Percentiles rank a stretch among this genome's conserved stretches.
Conservation (phyloP, 139 green algal species). For the Chlamydomonas schloesseri region DNA sequence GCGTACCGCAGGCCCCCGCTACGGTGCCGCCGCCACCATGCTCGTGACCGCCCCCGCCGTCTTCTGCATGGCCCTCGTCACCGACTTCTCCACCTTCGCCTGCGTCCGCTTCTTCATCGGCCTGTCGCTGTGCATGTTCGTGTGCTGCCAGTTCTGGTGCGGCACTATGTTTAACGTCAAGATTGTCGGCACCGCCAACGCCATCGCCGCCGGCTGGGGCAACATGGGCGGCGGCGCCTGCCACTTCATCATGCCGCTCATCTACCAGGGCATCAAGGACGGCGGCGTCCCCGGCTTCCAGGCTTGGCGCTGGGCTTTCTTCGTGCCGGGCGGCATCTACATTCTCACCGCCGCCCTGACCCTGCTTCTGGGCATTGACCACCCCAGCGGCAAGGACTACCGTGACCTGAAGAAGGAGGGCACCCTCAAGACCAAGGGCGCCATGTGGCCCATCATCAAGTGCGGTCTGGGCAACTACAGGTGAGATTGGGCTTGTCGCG, state of each 20-base stretch:
- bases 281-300: slow-evolving; percentile 43
- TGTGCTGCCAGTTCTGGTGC: slow-evolving; percentile 93
- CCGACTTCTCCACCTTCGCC: slow-evolving; percentile 75
- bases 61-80: slow-evolving; percentile 80
- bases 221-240: slow-evolving; percentile 93
- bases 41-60: slow-evolving; percentile 74
- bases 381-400: slow-evolving; percentile 72
- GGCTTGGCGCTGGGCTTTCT: slow-evolving; percentile 85
- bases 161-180: slow-evolving; percentile 88
- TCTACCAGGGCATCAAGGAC: slow-evolving; percentile 71
- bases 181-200: slow-evolving; percentile 94
- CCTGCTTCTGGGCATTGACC: slow-evolving; percentile 54
- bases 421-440: slow-evolving; percentile 74
- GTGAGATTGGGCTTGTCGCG: slow-evolving; percentile 70
- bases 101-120: slow-evolving; percentile 85
- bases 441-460: slow-evolving; percentile 71
- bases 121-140: slow-evolving; percentile 81
- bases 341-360: slow-evolving; percentile 77
- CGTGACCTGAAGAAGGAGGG: slow-evolving; percentile 78
- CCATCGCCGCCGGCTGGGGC: slow-evolving; percentile 85
- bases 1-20: slow-evolving; percentile 12
- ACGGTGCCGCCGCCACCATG: slow-evolving; percentile 68
- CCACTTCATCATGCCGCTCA: slow-evolving; percentile 94
- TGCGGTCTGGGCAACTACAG: slow-evolving; percentile 88
- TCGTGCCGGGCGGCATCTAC: slow-evolving; percentile 75